Percentiles rank a stretch among this genome's conserved stretches.
These are phyloP conservation scores for Naganishia albida DNA, from an alignment of 1,284 basidiomycete genomes.

Conservation along the genomic window DNA sequence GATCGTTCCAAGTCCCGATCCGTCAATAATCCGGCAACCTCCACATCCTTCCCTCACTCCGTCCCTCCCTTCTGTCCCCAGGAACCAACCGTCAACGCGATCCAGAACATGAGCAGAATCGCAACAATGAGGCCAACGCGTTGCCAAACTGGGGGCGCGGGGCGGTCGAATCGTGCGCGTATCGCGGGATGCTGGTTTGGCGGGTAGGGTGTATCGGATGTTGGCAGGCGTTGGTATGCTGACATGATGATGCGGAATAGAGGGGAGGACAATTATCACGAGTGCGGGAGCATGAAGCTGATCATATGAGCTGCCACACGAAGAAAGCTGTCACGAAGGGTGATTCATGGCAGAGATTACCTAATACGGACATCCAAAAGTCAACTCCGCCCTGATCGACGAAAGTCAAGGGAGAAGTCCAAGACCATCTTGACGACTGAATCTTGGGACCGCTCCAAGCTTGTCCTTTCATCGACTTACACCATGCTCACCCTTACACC, in stretches of 20 bases:
- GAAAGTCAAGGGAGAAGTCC: not conserved
- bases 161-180: constrained; percentile 34
- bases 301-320: too few relatives aligned
- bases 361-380: too few relatives aligned
- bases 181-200: constrained; percentile 1
- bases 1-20: too few relatives aligned
- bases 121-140: constrained; percentile 41
- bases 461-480: not conserved
- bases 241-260: constrained; percentile 2
- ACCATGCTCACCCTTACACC: constrained; percentile 21
- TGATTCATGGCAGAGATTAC: too few relatives aligned
- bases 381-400: constrained; percentile 1
- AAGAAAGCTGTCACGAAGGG: too few relatives aligned
- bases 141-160: constrained; percentile 50
- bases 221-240: constrained; percentile 27
- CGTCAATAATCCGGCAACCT: too few relatives aligned
- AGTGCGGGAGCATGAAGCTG: not conserved
- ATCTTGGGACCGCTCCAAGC: too few relatives aligned
- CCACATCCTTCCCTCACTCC: too few relatives aligned
- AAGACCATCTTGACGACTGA: not conserved
- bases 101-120: constrained; percentile 45
- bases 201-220: constrained; percentile 8
- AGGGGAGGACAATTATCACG: not conserved
- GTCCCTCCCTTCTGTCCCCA: not conserved
- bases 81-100: constrained; percentile 38